Base-by-base conservation (phyloP, 148 eudicot genomes). In the Polygonum maritimum region DNA sequence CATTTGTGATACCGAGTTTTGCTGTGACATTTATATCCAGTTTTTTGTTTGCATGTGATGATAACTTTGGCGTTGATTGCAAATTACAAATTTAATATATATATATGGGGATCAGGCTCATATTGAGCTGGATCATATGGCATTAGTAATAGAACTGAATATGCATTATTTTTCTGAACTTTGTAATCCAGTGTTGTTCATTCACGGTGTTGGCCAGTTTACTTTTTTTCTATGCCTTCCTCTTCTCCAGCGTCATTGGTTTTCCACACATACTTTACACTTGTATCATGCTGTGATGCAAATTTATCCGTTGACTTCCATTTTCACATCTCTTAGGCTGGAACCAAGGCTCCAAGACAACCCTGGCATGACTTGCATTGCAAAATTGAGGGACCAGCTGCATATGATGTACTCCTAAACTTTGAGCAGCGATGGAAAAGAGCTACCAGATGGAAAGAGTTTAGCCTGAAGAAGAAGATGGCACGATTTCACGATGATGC, bases 301-400 rank as follows among this genome's bases (percentile, higher is more conserved):
- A 74, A 13, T 5, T 58, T 3, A 55, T 36, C 45, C 44, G 38
- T 36, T 38, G 71, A 67, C 15, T 39, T 71, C 67, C 22, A 47
- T 35, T 55, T 44, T 79, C 79, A 47, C 72, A 45, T 71, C 38
- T 76, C 77, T 71, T 73, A 95, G 99, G 86, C 82, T 76, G 99
- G 96, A 78, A 92, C 89, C 16, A 90, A 84, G 87, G 97, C 96
- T 82, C 99, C 99, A 48, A 92, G 99, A 77, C 89, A 95, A 78
- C 97, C 99, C 39, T 95, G 99, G 98, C 98, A 94, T 85, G 98
- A 94, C 81, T 82, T 92, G 80, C 98, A 94, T 79, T 89, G 96
- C 83, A 87, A 82, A 82, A 83, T 95, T 69, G 98, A 95, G 21
- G 98, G 98, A 14, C 94, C 96, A 82, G 98, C 98, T 81, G 98